Base-by-base conservation (phyloP, 2,329 filamentous ascomycete genomes). In the Beauveria varroae region DNA sequence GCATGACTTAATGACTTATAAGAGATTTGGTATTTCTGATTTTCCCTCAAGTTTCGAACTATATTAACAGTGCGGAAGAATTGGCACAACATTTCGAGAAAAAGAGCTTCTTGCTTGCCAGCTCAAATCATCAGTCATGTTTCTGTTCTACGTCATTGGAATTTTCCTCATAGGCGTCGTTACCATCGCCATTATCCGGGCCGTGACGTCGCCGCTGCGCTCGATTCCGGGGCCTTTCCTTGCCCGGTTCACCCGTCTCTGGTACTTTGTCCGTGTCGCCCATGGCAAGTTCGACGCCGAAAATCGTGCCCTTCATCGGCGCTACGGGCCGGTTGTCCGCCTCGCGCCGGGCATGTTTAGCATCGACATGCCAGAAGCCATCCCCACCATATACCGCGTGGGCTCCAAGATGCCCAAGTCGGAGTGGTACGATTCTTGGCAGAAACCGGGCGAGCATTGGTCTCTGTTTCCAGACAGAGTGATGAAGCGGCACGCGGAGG, bases 181-280 rank as follows among this genome's bases (percentile, higher is more conserved):
- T 22, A 12, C 26, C 41, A 16, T 24, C 28, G 14, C 43, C 41
- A 20, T 61, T 22, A 12, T 49, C 10, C 58, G 22, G 22, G 58
- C 49, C 9, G 20, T 37, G 22, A 22, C 43, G 7, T 72, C 72
- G 16, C 76, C 76, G 3, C 69, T 77, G 3, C 70, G 70, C 41
- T 64, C 65, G 7, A 68, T 81, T 22, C 79, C 79, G 0, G 79
- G 79, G 0, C 79, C 79, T 0, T 74, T 78, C 49, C 68, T 71
- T 43, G 71, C 79, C 12, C 71, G 78, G 7, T 75, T 80, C 62
- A 77, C 75, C 3, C 69, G 73, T 1, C 65, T 77, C 1, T 81
- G 78, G 76, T 78, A 78, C 54, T 69, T 80, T 16, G 64, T 64
- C 3, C 70, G 70, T 3, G 69, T 79, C 6, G 67, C 66, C 14